Evolutionary conservation across 1,284 basidiomycete genomes (phyloP).

Genomic region (Cutaneotrichosporon mucoides): DNA sequence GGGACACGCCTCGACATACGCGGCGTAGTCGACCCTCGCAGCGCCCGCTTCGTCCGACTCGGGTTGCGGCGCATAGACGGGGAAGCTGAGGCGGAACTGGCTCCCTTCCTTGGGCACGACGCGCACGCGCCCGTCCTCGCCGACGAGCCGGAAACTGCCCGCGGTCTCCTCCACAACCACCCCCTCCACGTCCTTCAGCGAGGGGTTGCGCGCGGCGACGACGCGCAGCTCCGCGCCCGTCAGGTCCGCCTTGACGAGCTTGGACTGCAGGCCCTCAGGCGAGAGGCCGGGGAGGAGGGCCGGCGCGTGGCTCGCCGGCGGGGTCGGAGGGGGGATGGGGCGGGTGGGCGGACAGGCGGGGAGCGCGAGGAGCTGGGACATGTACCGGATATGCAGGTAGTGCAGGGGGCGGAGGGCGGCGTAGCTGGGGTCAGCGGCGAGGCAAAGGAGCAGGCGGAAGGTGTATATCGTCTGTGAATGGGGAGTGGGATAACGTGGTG

Average conservation of each 20-base stretch:
- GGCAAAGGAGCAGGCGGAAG: too few species aligned
- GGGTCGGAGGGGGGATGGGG: not conserved
- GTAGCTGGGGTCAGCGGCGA: conserved; percentile 28
- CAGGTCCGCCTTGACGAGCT: conserved; percentile 52
- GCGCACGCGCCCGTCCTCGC: conserved; percentile 27
- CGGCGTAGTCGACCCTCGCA: conserved; percentile 11
- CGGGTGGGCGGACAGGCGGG: conserved; percentile 11
- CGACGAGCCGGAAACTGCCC: conserved; percentile 49
- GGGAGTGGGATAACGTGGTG: too few species aligned
- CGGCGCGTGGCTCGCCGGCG: not conserved
- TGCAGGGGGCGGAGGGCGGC: conserved; percentile 38
- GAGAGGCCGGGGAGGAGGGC: conserved; percentile 28
- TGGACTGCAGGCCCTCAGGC: conserved; percentile 34
- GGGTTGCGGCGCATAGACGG: conserved; percentile 35
- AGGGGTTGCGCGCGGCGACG: conserved; percentile 33
- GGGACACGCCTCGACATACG: conserved; percentile 23
- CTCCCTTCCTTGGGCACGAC: conserved; percentile 50
- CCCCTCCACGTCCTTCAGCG: conserved; percentile 42
- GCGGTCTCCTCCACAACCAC: conserved; percentile 53
- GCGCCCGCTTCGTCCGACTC: not conserved
- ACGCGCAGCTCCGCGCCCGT: conserved; percentile 45
- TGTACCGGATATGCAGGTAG: conserved; percentile 40
- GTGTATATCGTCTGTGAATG: too few species aligned
- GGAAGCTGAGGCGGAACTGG: conserved; percentile 47
- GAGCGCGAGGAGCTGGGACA: conserved; percentile 31